Evolutionary conservation across 148 eudicot species (phyloP), one percentile per base, ranked within the genome.

Genomic region (Camellia lanceoleosa): DNA sequence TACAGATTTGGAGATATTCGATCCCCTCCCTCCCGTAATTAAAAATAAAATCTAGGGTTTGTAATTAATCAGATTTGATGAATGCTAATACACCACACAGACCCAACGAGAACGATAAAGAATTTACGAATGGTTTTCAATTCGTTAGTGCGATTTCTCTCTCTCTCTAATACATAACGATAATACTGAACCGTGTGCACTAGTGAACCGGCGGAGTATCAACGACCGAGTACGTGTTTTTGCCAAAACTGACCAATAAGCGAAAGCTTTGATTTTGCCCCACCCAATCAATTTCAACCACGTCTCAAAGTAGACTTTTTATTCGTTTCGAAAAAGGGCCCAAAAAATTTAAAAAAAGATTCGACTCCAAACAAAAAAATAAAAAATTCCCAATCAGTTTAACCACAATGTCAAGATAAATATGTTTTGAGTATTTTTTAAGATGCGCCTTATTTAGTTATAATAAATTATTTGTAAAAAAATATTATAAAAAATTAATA

Each of bases 241-340:
- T 71, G 63, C 3, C 14, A 18, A 78, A 11, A 62, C 71, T 41
- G 55, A 55, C 88, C 90, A 87, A 87, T 87, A 76, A 85, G 83
- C 13, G 67, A 56, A 80, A 16, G 73, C 64, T 61, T 49, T 4
- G 70, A 41, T 70, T 83, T 66, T 81, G 79, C 42, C 81, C 1
- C 3, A 0, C 5, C 90, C 88, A 85, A 87, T 85, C 3, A 12
- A 0, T 0, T 3, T 1, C 0, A 2, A 75, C 54, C 89, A 85
- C 84, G 86, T 78, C 63, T 60, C 14, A 9, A 60, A 3, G 8
- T 14, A n/a, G 5, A 5, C 7, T 49, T 49, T 7, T 49, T 49
- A 5, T 49, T 7, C 52, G 5, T 3, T 49, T 4, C 52, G 52
- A 7, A 49, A 5, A 49, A 7, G 7, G 52, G 52, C 52, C 6